Evolutionary conservation across 257 asterid species (phyloP).

Genomic region (Phtheirospermum japonicum): DNA sequence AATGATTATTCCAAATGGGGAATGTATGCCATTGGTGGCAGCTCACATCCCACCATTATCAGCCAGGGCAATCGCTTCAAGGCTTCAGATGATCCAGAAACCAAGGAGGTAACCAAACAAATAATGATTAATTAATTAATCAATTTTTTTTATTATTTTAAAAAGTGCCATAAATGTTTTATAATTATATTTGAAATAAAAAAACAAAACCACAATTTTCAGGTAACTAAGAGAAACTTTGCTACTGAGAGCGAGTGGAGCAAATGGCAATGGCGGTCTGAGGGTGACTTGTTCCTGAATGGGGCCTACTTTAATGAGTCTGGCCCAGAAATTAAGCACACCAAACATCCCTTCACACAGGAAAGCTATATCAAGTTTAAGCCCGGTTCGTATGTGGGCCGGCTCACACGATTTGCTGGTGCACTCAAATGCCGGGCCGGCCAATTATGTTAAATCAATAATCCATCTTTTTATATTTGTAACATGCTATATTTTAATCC

Average conservation of each 20-base stretch:
- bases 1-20: slow-evolving; percentile 70
- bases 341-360: slow-evolving; percentile 27
- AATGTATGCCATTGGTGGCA: slow-evolving; percentile 86
- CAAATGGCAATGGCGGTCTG: slow-evolving; percentile 78
- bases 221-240: slow-evolving; percentile 69
- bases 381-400: slow-evolving; percentile 60
- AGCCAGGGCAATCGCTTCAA: slow-evolving; percentile 90
- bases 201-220: background rate
- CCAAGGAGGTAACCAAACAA: slow-evolving; percentile 49
- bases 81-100: slow-evolving; percentile 42
- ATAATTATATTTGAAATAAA: background rate
- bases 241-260: slow-evolving; percentile 42
- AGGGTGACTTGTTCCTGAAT: slow-evolving; percentile 57
- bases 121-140: no score
- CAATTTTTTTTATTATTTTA: no score
- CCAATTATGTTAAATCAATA: slow-evolving; percentile 29
- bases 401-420: slow-evolving; percentile 68
- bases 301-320: slow-evolving; percentile 72
- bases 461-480: no score
- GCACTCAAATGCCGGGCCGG: slow-evolving; percentile 49
- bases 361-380: slow-evolving; percentile 35
- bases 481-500: no score
- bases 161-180: no score
- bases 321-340: slow-evolving; percentile 39
- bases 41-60: slow-evolving; percentile 67